Evolutionary conservation across 768 basidiomycete species (phyloP), one percentile per base, ranked within the genome.

Genomic region (Leccinum imitatum): DNA sequence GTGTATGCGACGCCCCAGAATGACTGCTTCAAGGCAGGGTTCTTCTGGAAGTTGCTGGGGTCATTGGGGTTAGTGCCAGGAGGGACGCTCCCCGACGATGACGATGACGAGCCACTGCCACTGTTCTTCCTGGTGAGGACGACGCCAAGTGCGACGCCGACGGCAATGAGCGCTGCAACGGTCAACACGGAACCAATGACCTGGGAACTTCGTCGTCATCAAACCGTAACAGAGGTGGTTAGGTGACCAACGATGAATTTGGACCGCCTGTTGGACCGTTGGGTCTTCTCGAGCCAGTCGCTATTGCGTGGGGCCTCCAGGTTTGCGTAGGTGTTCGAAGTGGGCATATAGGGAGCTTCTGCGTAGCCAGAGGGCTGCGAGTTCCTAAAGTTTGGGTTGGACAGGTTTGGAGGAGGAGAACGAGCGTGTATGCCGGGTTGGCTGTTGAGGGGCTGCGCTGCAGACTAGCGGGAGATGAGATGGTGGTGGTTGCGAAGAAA

Each of bases 1-100:
- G 92, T 93, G 73, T 96, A 96, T 0, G 94, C 94, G 23, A 96
- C 69, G 5, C 90, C 94, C 71, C 87, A 96, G 76, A 97, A 91
- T 1, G 85, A 80, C 63, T 90, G 84, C 62, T 87, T 80, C 53
- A 96, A 75, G 31, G 80, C 80, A 3, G 83, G 54, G 71, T 95
- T 83, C 75, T 87, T 89, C 19, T 75, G 72, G 73, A 95, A 97
- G 17, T 80, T 80, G 73, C 86, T 92, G 4, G 94, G 92, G 72
- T 95, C 90, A 65, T 80, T 84, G 9, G 83, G 76, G 66, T 83
- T 73, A 3, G 78, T 77, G 15, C 72, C 72, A 19, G 23, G 0
- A 14, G 69, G 71, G 0, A 33, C 65, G 15, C 53, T 62, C 10
- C 61, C 52, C 6, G 69, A 61, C 19, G 64, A 57, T 1, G 66